Conservation (phyloP, 768 basidiomycete species). For the Boletus sp. region DNA sequence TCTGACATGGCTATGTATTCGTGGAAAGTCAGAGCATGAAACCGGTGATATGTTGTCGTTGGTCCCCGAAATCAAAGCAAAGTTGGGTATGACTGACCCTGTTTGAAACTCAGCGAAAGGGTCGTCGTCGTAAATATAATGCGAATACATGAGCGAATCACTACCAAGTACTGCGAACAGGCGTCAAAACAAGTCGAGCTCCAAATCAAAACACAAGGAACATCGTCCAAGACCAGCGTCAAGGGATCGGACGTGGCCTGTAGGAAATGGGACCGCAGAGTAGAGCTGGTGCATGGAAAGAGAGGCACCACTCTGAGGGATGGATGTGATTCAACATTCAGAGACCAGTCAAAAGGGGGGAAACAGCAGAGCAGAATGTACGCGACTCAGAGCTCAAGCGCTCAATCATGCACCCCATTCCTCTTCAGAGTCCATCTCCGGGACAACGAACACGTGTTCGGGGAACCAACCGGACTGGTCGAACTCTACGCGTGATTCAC, state of each 20-base stretch:
- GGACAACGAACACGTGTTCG: conserved; percentile 5
- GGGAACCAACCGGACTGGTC: conserved; percentile 65
- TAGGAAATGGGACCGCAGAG: neutral
- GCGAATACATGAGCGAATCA: neutral
- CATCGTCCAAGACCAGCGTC: no score
- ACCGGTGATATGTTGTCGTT: neutral
- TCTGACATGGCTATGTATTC: conserved; percentile 24
- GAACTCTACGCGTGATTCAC: conserved; percentile 56
- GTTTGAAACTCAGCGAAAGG: conserved; percentile 7
- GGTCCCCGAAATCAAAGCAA: neutral
- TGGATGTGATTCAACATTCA: neutral
- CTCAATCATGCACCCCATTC: conserved; percentile 22
- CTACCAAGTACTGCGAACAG: neutral
- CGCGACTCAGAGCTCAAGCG: neutral
- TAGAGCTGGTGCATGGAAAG: neutral
- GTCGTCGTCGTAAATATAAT: neutral
- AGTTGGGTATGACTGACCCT: neutral
- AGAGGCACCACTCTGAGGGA: neutral
- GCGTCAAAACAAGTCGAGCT: neutral
- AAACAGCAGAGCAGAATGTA: no score
- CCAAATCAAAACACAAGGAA: neutral
- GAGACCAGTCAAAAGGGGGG: neutral
- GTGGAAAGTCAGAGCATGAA: neutral
- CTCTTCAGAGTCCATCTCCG: conserved; percentile 13
- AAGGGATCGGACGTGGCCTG: neutral